Evolutionary conservation across 495 filamentous ascomycete species (phyloP).

Genomic region (Corynascus novoguineensis): DNA sequence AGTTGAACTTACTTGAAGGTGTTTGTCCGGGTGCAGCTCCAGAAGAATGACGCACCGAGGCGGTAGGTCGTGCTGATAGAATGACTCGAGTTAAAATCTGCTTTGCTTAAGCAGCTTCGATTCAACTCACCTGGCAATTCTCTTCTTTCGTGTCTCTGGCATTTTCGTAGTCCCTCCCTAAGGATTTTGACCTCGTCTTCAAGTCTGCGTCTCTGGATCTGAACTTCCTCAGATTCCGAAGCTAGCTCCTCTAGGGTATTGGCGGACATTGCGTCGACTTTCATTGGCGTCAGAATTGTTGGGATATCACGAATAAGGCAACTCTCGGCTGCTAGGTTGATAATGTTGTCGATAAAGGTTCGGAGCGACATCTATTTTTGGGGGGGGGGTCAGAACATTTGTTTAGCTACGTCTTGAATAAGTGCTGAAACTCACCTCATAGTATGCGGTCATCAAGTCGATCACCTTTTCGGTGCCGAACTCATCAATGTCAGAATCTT

Average conservation of each 20-base stretch:
- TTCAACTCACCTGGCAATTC: background rate
- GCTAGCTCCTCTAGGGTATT: constrained; percentile 18
- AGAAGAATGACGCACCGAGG: background rate
- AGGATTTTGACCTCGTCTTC: background rate
- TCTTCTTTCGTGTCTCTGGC: background rate
- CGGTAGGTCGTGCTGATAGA: background rate
- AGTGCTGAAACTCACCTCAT: background rate
- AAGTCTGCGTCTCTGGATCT: background rate
- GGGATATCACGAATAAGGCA: constrained; percentile 29
- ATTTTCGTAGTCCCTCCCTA: constrained; percentile 2
- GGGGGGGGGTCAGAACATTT: background rate
- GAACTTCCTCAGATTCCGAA: constrained; percentile 17
- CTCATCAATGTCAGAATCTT: background rate
- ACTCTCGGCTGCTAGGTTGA: constrained; percentile 28
- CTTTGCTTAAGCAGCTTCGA: background rate
- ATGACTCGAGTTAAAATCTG: background rate
- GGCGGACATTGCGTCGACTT: constrained; percentile 19
- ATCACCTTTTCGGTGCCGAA: background rate
- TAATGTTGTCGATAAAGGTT: constrained; percentile 26
- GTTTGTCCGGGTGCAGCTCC: background rate
- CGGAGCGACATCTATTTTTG: constrained; percentile 18
- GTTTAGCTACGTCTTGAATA: background rate
- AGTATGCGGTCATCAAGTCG: background rate
- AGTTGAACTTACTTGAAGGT: background rate
- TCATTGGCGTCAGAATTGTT: constrained; percentile 16